A percentile compares a stretch with the other conserved stretches of the same genome.
Conservation (phyloP, 331 rosid species). For the Stylosanthes scabra region DNA sequence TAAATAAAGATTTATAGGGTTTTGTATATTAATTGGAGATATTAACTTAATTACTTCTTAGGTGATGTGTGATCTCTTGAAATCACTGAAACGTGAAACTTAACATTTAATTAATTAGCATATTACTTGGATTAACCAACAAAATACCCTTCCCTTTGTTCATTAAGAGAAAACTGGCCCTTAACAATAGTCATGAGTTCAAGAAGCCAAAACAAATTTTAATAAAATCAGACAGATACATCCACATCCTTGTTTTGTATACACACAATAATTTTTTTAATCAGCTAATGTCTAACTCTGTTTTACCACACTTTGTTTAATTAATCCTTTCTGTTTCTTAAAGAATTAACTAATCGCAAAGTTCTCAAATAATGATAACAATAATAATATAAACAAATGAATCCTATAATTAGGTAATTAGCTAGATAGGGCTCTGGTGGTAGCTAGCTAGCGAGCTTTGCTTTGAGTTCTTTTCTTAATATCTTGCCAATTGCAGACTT, state of each 20-base stretch:
- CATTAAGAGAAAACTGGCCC: neutral
- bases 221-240: too few species aligned
- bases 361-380: too few species aligned
- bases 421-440: too few species aligned
- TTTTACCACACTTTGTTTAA: too few species aligned
- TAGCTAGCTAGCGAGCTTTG: slow-evolving; percentile 42
- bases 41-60: neutral
- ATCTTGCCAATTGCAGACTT: slow-evolving; percentile 64
- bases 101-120: neutral
- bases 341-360: too few species aligned
- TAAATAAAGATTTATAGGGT: neutral
- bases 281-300: too few species aligned
- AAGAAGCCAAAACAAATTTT: neutral
- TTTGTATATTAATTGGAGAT: too few species aligned
- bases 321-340: too few species aligned
- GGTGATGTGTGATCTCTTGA: slow-evolving; percentile 20
- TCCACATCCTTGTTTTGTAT: too few species aligned
- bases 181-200: neutral
- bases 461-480: slow-evolving; percentile 61
- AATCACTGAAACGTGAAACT: neutral
- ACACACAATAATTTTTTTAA: too few species aligned
- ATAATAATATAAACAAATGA: too few species aligned
- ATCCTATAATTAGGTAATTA: too few species aligned
- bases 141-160: neutral
- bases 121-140: neutral